A percentile compares a stretch with the other conserved stretches of the same genome.
Conservation (phyloP, 345 rosid species). For the Bretschneidera sinensis region DNA sequence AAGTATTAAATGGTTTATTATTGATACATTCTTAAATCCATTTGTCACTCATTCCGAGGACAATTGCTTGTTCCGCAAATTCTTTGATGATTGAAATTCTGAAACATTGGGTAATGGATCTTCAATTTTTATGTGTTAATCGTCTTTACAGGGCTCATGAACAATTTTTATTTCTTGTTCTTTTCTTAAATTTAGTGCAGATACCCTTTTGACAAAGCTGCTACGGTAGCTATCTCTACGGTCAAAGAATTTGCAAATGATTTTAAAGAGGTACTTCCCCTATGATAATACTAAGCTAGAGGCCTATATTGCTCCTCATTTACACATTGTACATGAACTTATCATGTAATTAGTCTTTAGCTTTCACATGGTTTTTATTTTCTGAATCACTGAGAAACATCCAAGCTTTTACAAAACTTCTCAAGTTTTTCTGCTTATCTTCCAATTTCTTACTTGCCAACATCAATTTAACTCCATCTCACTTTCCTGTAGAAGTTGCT, state of each 20-base stretch:
- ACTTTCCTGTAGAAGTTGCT: neutral
- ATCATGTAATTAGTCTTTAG: neutral
- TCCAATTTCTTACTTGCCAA: neutral
- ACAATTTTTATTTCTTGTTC: neutral
- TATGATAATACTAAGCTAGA: neutral
- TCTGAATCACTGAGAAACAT: neutral
- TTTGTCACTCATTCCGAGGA: no score
- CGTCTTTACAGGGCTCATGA: no score
- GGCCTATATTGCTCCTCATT: neutral
- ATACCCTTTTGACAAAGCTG: constrained; percentile 89
- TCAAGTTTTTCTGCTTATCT: neutral
- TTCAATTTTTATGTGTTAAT: neutral
- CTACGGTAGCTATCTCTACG: constrained; percentile 61
- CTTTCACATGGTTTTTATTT: constrained; percentile 1
- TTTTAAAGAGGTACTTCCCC: constrained; percentile 64
- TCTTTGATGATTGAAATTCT: no score
- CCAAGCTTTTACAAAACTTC: constrained; percentile 2
- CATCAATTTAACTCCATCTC: neutral
- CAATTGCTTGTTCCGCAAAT: no score
- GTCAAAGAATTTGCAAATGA: constrained; percentile 58
- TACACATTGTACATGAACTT: no score
- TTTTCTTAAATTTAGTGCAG: constrained; percentile 24
- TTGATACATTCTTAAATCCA: no score
- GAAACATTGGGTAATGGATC: neutral
- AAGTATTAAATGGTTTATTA: neutral